These are phyloP conservation scores for Chaetomium strumarium DNA, from an alignment of 2,329 filamentous ascomycete species.

Conservation along the genomic window DNA sequence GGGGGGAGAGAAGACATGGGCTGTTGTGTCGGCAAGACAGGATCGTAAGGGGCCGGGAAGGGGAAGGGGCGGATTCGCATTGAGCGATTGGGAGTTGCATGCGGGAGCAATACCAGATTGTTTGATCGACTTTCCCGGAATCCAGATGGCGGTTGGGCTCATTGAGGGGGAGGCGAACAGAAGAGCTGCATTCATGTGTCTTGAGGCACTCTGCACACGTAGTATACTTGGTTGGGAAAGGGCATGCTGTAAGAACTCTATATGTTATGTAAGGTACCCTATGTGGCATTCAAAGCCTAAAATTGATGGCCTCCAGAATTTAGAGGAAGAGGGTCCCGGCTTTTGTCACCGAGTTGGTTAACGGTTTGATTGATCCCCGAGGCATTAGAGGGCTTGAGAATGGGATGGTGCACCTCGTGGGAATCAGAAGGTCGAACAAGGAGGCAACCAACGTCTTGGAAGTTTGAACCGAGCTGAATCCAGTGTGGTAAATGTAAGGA, in stretches of 20 bases:
- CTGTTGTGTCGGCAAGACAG: neutral
- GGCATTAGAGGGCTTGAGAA: neutral
- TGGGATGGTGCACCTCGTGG: neutral
- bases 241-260: slow-evolving; percentile 1
- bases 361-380: neutral
- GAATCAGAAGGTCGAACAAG: slow-evolving; percentile 23
- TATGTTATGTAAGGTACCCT: neutral
- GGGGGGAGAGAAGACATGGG: neutral
- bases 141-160: slow-evolving; percentile 13
- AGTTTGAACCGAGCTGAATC: slow-evolving; percentile 16
- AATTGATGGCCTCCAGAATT: neutral
- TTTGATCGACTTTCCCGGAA: slow-evolving; percentile 22
- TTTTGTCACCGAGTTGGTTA: neutral
- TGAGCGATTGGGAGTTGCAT: slow-evolving; percentile 7
- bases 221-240: neutral
- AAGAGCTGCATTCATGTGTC: neutral
- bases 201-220: neutral
- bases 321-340: neutral
- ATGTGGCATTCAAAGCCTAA: neutral
- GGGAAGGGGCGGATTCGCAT: slow-evolving; percentile 7
- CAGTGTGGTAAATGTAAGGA: slow-evolving; percentile 18
- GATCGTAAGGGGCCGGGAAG: slow-evolving; percentile 1
- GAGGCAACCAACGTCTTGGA: slow-evolving; percentile 19
- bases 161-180: neutral
- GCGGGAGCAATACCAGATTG: slow-evolving; percentile 18